A percentile compares a stretch with the other conserved stretches of the same genome.
phyloP scores from a whole-genome alignment of 345 rosid species.

The Salix koriyanagi region DNA sequence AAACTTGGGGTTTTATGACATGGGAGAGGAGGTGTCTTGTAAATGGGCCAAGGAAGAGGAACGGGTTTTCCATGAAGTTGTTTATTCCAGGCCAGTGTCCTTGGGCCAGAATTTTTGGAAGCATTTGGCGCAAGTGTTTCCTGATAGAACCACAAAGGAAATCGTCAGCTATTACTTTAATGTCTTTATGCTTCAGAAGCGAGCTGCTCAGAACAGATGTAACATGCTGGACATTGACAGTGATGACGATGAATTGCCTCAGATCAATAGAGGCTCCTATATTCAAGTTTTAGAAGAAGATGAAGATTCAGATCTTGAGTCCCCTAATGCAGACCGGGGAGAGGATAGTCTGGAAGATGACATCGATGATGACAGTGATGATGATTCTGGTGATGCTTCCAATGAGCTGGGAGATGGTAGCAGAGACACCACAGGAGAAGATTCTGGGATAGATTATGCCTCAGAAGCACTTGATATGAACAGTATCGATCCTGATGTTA shows the following conservation, averaged over 20 bases:
- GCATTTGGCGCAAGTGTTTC: conserved; percentile 45
- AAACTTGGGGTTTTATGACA: conserved; percentile 54
- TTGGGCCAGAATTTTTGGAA: conserved; percentile 64
- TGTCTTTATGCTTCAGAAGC: conserved; percentile 56
- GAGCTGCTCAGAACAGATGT: conserved; percentile 65
- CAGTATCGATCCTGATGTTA: conserved; percentile 14
- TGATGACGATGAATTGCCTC: conserved; percentile 75
- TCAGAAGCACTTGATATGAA: conserved; percentile 11
- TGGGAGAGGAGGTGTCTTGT: conserved; percentile 62
- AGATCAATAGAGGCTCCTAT: conserved; percentile 17
- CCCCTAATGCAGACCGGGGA: conserved; percentile 21
- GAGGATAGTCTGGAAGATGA: neutral
- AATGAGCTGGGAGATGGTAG: conserved; percentile 7
- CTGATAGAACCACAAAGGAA: conserved; percentile 49
- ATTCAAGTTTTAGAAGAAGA: conserved; percentile 37
- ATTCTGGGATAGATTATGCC: conserved; percentile 22
- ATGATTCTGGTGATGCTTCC: conserved; percentile 12
- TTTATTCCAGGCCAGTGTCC: conserved; percentile 57
- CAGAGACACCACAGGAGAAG: conserved; percentile 21
- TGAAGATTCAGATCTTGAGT: conserved; percentile 55
- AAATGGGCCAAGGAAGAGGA: conserved; percentile 65
- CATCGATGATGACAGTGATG: conserved; percentile 26
- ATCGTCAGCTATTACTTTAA: conserved; percentile 73
- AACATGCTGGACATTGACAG: conserved; percentile 51
- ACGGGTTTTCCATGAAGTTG: conserved; percentile 46